A percentile compares a stretch with the other conserved stretches of the same genome.
Evolutionary conservation across 768 basidiomycete genomes (phyloP).

Genomic region (Suillus lakei): DNA sequence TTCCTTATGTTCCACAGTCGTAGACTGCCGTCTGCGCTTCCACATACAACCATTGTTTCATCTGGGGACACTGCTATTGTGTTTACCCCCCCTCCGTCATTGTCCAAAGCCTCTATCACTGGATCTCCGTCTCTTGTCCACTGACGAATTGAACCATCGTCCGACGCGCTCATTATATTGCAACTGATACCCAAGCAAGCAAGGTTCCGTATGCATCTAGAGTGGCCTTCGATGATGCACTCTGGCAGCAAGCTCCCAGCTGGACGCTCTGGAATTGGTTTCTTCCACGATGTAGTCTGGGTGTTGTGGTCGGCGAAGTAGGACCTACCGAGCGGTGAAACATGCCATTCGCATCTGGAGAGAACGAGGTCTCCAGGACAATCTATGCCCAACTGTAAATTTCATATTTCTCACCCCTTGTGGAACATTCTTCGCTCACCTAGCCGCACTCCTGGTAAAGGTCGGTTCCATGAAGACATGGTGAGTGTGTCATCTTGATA

Average conservation of each 20-base stretch:
- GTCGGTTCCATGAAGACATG: background rate
- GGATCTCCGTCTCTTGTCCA: background rate
- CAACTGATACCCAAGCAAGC: background rate
- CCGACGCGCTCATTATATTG: background rate
- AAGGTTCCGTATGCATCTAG: background rate
- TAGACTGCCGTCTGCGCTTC: background rate
- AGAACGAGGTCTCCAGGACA: background rate
- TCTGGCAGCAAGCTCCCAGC: background rate
- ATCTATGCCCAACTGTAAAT: background rate
- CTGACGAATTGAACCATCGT: background rate
- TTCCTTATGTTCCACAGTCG: background rate
- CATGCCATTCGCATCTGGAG: background rate
- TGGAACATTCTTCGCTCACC: background rate
- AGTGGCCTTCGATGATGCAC: background rate
- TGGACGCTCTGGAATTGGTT: background rate
- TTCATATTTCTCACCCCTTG: too few species aligned
- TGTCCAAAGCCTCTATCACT: background rate
- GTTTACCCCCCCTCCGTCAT: background rate
- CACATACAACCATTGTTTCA: background rate
- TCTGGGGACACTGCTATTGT: background rate
- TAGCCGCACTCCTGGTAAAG: conserved; percentile 2
- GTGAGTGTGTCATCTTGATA: background rate
- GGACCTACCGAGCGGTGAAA: background rate
- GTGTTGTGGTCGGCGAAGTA: background rate
- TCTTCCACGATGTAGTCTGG: background rate